phyloP scores from a whole-genome alignment of 495 filamentous ascomycete genomes.

The Penicillium coprophilum region DNA sequence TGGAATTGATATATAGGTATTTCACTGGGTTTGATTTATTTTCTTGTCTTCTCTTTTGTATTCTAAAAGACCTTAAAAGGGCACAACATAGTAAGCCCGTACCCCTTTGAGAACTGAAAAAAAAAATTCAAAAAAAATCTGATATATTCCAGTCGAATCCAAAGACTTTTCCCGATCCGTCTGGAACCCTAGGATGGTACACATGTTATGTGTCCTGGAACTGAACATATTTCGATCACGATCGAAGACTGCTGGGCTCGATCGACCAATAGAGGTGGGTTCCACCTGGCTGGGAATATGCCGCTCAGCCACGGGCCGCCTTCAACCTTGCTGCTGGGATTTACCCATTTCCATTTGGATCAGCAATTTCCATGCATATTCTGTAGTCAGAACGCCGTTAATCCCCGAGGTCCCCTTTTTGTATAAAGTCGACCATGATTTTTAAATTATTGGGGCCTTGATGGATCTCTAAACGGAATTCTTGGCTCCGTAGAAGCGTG shows the following conservation, averaged over 20 bases:
- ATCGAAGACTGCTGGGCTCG: conserved; percentile 4
- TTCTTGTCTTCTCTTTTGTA: too few species aligned
- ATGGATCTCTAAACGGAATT: too few species aligned
- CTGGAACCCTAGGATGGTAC: background rate
- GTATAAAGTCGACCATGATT: too few species aligned
- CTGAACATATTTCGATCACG: background rate
- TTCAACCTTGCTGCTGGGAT: conserved; percentile 20
- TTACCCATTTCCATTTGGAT: background rate
- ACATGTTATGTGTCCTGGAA: background rate
- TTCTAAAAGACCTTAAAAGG: too few species aligned
- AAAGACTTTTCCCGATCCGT: background rate
- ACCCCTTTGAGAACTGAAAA: too few species aligned
- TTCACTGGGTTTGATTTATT: background rate
- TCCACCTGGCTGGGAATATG: conserved; percentile 24
- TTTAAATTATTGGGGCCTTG: too few species aligned
- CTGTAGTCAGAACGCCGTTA: background rate
- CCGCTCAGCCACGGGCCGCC: conserved; percentile 21
- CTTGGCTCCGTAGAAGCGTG: conserved; percentile 23
- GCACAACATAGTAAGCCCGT: too few species aligned
- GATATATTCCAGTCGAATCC: too few species aligned
- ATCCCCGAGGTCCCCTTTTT: background rate
- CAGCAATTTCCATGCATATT: conserved; percentile 3
- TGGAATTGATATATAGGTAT: background rate
- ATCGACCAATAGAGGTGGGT: conserved; percentile 22
- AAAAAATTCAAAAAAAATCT: too few species aligned